phyloP scores from a whole-genome alignment of 352 stramenopile genomes.

The Thraustochytrium sp. region DNA sequence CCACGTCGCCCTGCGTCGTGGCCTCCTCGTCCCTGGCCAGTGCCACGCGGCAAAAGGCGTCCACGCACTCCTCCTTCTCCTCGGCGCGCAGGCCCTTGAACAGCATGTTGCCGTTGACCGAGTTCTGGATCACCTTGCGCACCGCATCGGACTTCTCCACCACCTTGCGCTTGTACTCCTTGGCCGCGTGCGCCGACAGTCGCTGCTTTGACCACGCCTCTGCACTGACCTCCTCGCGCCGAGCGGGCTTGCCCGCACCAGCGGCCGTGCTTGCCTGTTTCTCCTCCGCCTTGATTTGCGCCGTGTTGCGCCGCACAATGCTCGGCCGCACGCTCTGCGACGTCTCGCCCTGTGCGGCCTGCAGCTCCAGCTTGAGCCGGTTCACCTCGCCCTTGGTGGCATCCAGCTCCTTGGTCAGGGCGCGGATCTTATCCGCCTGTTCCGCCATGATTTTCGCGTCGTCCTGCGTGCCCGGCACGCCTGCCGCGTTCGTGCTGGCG shows the following conservation, averaged over 20 bases:
- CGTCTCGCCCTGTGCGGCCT: neutral
- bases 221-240: conserved; percentile 29
- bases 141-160: conserved; percentile 29
- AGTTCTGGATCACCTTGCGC: neutral
- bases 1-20: conserved; percentile 70
- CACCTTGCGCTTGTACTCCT: conserved; percentile 41
- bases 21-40: neutral
- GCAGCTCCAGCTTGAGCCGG: neutral
- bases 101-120: conserved; percentile 40
- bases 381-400: neutral
- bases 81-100: conserved; percentile 34
- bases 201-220: conserved; percentile 39
- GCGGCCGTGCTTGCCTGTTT: neutral
- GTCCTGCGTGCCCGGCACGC: neutral
- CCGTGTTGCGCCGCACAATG: conserved; percentile 14
- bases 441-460: conserved; percentile 2
- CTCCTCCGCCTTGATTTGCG: neutral
- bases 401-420: conserved; percentile 38
- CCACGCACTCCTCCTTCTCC: conserved; percentile 33
- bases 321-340: neutral
- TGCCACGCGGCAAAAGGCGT: conserved; percentile 23
- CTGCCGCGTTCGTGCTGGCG: neutral
- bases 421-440: conserved; percentile 41
- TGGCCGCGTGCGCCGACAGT: conserved; percentile 61
- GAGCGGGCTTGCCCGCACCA: neutral